phyloP scores from a whole-genome alignment of 139 green algal species.

The Helicosporidium sp. region DNA sequence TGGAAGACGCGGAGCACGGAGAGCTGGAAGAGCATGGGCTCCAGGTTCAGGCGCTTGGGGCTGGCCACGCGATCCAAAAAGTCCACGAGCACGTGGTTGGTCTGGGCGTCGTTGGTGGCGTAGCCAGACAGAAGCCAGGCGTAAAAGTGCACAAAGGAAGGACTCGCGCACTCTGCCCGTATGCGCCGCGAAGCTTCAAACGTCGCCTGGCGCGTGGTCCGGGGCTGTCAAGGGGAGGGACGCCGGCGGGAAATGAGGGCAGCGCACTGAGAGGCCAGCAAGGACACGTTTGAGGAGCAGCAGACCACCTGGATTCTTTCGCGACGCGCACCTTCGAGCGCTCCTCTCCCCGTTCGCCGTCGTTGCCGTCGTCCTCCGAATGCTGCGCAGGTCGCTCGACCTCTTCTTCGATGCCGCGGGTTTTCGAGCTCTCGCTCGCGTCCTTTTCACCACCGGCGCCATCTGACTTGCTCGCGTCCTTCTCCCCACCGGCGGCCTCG shows the following conservation, averaged over 20 bases:
- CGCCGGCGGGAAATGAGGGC: too few species aligned
- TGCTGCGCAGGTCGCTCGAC: too few species aligned
- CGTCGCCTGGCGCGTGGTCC: not conserved
- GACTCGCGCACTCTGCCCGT: conserved; percentile 18
- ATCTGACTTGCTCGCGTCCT: too few species aligned
- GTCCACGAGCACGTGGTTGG: conserved; percentile 30
- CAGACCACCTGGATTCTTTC: too few species aligned
- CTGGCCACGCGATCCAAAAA: conserved; percentile 39
- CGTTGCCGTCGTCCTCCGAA: not conserved
- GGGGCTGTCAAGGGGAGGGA: not conserved
- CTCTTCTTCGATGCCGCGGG: too few species aligned
- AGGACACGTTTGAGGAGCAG: too few species aligned
- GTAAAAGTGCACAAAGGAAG: conserved; percentile 38
- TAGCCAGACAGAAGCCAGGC: conserved; percentile 37
- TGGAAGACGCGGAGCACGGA: too few species aligned
- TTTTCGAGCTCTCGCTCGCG: too few species aligned
- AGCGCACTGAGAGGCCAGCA: too few species aligned
- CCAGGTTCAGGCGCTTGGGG: conserved; percentile 35
- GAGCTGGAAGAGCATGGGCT: conserved; percentile 66
- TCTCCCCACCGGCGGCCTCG: too few species aligned
- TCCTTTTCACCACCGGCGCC: too few species aligned
- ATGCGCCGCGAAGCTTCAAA: conserved; percentile 22
- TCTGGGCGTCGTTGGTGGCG: conserved; percentile 19
- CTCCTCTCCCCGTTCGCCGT: not conserved
- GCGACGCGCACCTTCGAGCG: not conserved